Evolutionary conservation across 2,329 filamentous ascomycete species (phyloP), one percentile per base, ranked within the genome.

Genomic region (Knufia fluminis): DNA sequence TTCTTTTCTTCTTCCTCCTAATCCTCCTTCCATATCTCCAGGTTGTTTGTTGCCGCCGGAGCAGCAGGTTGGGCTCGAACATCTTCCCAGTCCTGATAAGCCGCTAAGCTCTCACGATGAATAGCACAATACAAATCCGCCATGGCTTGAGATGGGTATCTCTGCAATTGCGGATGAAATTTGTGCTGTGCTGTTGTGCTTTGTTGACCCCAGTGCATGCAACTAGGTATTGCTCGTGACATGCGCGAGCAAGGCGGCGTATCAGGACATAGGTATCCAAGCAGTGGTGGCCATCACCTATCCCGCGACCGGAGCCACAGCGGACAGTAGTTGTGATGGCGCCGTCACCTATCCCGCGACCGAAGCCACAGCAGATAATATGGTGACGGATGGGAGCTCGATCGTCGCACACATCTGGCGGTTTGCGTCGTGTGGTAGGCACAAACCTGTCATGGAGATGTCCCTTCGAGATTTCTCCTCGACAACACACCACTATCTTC

Each of bases 341-440:
- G 26, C 42, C 42, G 17, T 45, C 42, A 45, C 42, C 24, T 45
- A 17, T 45, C 28, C 42, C 28, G 42, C 42, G 42, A 45, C 26
- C 16, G 24, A 45, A 33, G 42, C 28, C 42, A 45, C 42, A 45
- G 42, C 24, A 33, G 16, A 45, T 17, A 45, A n/a, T 32, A 33
- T 45, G 24, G 42, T 32, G 42, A 45, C 7, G 24, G 17, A 41
- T n/a, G n/a, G n/a, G 28, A 35, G 45, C 45, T 48, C 45, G 36
- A 48, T 48, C 45, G 38, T 33, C 19, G 35, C 33, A 39, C 45
- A 48, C 45, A 48, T 48, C 45, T 48, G 45, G 35, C 45, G 17
- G 16, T 31, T n/a, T 28, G 12, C 22, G 44, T 14, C 28, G 4
- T 2, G 16, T 22, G 12, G 16, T 22, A 8, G 28, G 19, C 26